These are phyloP conservation scores for Climacium dendroides DNA, from an alignment of 225 moss, liverwort and hornwort species.

Conservation along the genomic window DNA sequence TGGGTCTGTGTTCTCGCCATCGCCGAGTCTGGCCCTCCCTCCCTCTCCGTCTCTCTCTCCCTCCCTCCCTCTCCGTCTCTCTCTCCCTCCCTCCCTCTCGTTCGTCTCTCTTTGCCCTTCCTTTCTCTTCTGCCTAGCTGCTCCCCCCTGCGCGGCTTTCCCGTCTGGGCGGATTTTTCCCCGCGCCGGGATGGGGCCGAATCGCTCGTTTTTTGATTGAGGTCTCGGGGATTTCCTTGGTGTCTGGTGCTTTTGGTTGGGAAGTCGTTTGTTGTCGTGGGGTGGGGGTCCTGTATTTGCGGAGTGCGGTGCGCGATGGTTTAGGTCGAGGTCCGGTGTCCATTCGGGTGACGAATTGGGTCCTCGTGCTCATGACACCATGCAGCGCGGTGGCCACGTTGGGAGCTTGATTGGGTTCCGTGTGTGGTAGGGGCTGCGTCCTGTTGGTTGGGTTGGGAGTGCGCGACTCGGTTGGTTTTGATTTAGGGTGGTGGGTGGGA, in stretches of 20 bases:
- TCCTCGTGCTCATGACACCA: neutral
- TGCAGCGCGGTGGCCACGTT: neutral
- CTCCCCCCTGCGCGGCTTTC: neutral
- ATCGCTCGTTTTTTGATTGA: neutral
- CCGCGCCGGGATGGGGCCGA: neutral
- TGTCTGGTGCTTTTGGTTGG: neutral
- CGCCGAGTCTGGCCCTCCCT: neutral
- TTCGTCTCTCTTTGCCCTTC: neutral
- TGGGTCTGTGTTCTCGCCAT: neutral
- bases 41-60: neutral
- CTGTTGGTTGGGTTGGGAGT: neutral
- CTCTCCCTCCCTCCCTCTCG: neutral
- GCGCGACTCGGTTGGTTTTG: neutral
- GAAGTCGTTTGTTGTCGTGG: too few species aligned
- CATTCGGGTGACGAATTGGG: neutral
- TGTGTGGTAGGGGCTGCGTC: neutral
- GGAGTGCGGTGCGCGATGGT: neutral
- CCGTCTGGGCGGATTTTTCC: neutral
- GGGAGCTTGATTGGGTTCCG: neutral
- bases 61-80: neutral
- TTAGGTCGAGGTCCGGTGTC: neutral
- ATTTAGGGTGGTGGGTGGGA: neutral
- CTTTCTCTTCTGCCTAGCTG: neutral
- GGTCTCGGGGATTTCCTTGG: neutral
- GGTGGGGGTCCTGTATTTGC: neutral